phyloP scores from a whole-genome alignment of 192 early-diverging fungal species.

The Gamsiella multidivaricata region DNA sequence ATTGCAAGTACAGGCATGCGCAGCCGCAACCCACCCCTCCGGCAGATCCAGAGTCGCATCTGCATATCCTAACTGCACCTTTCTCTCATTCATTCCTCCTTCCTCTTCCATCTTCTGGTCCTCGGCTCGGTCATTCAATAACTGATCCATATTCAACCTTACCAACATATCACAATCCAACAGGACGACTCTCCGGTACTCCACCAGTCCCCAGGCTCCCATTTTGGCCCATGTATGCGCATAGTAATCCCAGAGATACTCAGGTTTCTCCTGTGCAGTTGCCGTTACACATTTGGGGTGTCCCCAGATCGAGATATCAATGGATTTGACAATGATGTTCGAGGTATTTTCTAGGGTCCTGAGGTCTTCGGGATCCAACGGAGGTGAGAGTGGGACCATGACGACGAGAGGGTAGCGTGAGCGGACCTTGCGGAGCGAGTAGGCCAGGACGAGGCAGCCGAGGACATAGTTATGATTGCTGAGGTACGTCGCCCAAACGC shows the following conservation, averaged over 20 bases:
- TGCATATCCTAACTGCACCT: constrained; percentile 3
- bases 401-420: constrained; percentile 20
- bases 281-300: background rate
- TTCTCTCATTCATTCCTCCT: background rate
- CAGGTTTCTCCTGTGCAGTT: background rate
- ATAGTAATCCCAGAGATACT: constrained; percentile 27
- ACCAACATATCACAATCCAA: constrained; percentile 80
- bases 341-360: background rate
- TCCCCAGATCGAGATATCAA: constrained; percentile 9
- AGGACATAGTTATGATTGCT: constrained; percentile 2
- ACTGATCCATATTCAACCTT: constrained; percentile 69
- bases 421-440: constrained; percentile 18
- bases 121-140: constrained; percentile 60
- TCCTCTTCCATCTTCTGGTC: background rate
- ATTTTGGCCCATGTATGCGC: constrained; percentile 72
- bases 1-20: constrained; percentile 63
- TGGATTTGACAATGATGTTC: constrained; percentile 5
- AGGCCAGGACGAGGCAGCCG: constrained; percentile 23
- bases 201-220: constrained; percentile 69
- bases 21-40: constrained; percentile 52
- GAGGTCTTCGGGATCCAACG: background rate
- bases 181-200: constrained; percentile 67
- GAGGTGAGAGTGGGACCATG: constrained; percentile 12
- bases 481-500: constrained; percentile 14
- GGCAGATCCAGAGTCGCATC: constrained; percentile 19